Conservation (phyloP, 345 rosid genomes). For the Ceriops decandra region DNA sequence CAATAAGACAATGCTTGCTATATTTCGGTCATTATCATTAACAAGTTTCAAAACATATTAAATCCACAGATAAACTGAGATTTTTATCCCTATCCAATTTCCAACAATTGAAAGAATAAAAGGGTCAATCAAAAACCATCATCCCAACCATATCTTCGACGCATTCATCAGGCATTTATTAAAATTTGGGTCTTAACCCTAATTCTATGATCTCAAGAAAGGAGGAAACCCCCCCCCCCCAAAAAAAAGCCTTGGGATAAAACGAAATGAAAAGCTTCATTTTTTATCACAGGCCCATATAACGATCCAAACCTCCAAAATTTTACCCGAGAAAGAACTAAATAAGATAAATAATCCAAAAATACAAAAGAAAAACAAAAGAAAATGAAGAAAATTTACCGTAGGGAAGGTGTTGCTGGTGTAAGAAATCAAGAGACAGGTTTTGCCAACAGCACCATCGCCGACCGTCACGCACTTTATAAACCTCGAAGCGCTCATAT, state of each 20-base stretch:
- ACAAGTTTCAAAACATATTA: not conserved
- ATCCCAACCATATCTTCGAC: no score
- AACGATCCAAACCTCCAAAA: not conserved
- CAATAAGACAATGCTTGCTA: constrained; percentile 2
- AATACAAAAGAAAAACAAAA: not conserved
- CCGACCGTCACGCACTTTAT: constrained; percentile 34
- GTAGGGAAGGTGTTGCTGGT: constrained; percentile 34
- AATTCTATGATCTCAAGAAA: no score
- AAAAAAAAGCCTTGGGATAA: no score
- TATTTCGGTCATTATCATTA: not conserved
- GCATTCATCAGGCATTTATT: no score
- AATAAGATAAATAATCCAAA: not conserved
- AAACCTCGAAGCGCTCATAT: constrained; percentile 34
- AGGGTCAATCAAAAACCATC: no score
- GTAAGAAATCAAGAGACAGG: constrained; percentile 32
- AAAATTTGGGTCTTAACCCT: no score
- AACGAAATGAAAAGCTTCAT: no score
- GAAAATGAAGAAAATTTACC: constrained; percentile 8
- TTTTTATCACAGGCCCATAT: no score
- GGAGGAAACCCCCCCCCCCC: no score
- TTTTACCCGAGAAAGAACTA: not conserved
- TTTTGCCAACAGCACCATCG: constrained; percentile 34
- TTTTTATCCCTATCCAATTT: no score
- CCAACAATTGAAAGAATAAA: no score
- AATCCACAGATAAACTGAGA: no score